Base-by-base conservation (phyloP, 2,329 filamentous ascomycete genomes). In the Verticillium albo-atrum region DNA sequence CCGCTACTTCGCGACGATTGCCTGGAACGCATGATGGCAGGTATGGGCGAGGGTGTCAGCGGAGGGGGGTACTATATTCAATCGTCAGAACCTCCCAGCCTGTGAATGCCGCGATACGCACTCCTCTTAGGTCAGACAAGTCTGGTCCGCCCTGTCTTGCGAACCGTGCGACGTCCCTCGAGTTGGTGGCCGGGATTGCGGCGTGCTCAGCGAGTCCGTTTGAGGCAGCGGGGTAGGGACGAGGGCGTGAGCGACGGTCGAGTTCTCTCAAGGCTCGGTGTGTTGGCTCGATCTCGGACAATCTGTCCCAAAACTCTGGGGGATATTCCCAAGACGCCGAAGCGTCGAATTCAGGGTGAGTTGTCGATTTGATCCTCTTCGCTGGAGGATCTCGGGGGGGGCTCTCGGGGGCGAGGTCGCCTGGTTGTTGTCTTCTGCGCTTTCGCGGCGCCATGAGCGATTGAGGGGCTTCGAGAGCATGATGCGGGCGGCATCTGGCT, bases 241-340 rank as follows among this genome's bases (percentile, higher is more conserved):
- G 35, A 42, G 35, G 4, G 35, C 35, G 35, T 17, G 35, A 5
- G 35, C 65, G 62, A 57, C 63, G 62, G 58, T 70, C 62, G 55
- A 68, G 63, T 60, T 71, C 70, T 60, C 59, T 65, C 57, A 72
- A 61, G 3, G 68, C 67, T 42, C 61, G 64, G 56, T 57, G 60
- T 26, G 67, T 70, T 27, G 71, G 61, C 60, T 60, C 67, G 23
- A 69, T 58, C 51, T 67, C 63, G 14, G 68, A 68, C 30, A 72
- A 56, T 4, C 62, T 63, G 50, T 71, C 67, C 59, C 63, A 72
- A 55, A 71, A 73, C 51, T 62, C 56, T 6, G 67, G 66, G 15
- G 68, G 60, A 34, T 34, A 54, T n/a, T 54, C 52, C 27, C 28
- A 54, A 54, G 51, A 54, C 51, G 27, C 5, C 51, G 6, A 54